Evolutionary conservation across 176 grass and related monocot species (phyloP).

Genomic region (Oryza nivara): DNA sequence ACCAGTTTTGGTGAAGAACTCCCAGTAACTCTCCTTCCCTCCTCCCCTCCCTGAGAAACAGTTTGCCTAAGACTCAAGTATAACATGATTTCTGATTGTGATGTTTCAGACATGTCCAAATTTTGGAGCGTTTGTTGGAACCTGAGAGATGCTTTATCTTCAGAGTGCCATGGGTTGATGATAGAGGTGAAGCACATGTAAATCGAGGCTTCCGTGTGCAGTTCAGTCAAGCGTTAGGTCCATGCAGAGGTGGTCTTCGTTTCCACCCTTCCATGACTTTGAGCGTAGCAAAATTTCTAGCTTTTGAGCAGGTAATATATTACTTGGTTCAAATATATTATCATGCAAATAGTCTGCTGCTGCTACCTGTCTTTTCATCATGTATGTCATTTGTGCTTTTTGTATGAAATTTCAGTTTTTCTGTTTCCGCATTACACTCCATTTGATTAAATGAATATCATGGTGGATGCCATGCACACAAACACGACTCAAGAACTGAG

Average conservation of each 20-base stretch:
- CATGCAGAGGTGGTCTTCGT: constrained; percentile 92
- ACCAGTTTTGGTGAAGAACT: constrained; percentile 86
- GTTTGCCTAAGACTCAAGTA: constrained; percentile 26
- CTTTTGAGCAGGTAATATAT: constrained; percentile 89
- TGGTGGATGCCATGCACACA: neutral
- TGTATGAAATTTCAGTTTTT: neutral
- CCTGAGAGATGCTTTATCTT: constrained; percentile 92
- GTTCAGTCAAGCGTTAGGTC: constrained; percentile 94
- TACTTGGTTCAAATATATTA: constrained; percentile 31
- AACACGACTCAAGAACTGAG: neutral
- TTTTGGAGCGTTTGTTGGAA: constrained; percentile 95
- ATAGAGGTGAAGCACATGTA: constrained; percentile 83
- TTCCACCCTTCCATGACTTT: constrained; percentile 99
- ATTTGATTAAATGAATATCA: neutral
- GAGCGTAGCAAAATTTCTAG: constrained; percentile 94
- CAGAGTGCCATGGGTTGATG: constrained; percentile 99
- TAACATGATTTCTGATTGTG: constrained; percentile 39
- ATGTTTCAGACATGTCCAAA: constrained; percentile 82
- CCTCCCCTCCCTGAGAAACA: constrained; percentile 1
- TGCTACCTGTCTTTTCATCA: neutral
- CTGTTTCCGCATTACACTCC: neutral
- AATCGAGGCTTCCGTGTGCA: constrained; percentile 94
- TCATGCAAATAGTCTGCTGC: constrained; percentile 26
- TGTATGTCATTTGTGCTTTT: constrained; percentile 9
- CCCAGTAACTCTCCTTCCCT: constrained; percentile 59